Conservation (phyloP, 2,329 filamentous ascomycete species). For the Fusarium tuaranense region DNA sequence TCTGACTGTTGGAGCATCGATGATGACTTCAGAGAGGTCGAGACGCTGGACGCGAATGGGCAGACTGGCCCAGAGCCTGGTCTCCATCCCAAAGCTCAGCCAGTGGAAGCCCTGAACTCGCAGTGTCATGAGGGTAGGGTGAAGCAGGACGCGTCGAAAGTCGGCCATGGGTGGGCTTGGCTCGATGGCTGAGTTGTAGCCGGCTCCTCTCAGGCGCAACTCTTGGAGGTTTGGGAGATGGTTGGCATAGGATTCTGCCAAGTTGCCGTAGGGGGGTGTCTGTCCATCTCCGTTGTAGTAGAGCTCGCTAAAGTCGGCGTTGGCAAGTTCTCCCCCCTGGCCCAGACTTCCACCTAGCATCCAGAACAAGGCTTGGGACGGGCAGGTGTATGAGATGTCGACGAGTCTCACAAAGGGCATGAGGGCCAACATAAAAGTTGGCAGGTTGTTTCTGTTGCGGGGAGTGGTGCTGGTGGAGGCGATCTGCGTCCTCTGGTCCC, state of each 20-base stretch:
- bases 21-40: neutral
- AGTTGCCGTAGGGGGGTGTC: neutral
- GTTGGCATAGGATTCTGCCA: neutral
- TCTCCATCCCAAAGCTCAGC: neutral
- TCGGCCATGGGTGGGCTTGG: neutral
- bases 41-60: neutral
- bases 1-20: neutral
- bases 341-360: neutral
- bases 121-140: neutral
- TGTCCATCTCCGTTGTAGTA: neutral
- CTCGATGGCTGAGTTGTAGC: neutral
- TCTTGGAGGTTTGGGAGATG: conserved; percentile 4
- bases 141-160: neutral
- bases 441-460: neutral
- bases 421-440: neutral
- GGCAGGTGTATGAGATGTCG: neutral
- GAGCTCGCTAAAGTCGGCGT: neutral
- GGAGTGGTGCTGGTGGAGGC: neutral
- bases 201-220: neutral
- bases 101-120: neutral
- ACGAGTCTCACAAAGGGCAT: neutral
- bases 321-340: neutral
- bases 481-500: neutral
- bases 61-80: neutral
- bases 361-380: neutral